phyloP scores from a whole-genome alignment of 2,329 filamentous ascomycete genomes.

The Mollisia scopiformis region DNA sequence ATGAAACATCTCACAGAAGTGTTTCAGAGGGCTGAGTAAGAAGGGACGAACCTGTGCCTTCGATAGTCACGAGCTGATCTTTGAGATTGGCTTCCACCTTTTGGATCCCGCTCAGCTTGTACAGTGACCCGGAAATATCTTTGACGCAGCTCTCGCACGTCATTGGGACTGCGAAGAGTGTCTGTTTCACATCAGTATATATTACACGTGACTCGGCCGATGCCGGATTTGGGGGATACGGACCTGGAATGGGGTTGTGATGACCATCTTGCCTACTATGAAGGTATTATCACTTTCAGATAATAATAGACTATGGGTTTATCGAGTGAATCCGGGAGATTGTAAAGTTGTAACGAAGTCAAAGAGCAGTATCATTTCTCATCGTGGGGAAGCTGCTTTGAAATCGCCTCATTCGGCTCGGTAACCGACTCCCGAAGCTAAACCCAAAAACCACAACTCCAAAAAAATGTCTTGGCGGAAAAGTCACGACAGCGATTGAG shows the following conservation, averaged over 20 bases:
- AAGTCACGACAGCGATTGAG: slow-evolving; percentile 19
- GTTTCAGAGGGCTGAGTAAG: background rate
- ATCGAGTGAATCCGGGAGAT: background rate
- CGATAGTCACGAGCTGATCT: slow-evolving; percentile 81
- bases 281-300: background rate
- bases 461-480: slow-evolving; percentile 24
- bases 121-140: slow-evolving; percentile 78
- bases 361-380: background rate
- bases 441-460: background rate
- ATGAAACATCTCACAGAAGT: too few relatives aligned
- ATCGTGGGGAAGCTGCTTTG: slow-evolving; percentile 27
- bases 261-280: slow-evolving; percentile 29
- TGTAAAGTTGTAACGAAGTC: background rate
- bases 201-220: slow-evolving; percentile 27
- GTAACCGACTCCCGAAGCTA: background rate
- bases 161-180: slow-evolving; percentile 92
- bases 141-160: slow-evolving; percentile 89
- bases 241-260: slow-evolving; percentile 40
- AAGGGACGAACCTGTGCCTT: slow-evolving; percentile 70
- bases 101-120: slow-evolving; percentile 76
- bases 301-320: background rate
- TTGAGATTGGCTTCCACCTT: slow-evolving; percentile 82
- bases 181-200: slow-evolving; percentile 53
- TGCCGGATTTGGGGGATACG: slow-evolving; percentile 12
- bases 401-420: slow-evolving; percentile 27